A percentile compares a stretch with the other conserved stretches of the same genome.
phyloP scores from a whole-genome alignment of 805 yeast species.

The Clavispora carvajalis region DNA sequence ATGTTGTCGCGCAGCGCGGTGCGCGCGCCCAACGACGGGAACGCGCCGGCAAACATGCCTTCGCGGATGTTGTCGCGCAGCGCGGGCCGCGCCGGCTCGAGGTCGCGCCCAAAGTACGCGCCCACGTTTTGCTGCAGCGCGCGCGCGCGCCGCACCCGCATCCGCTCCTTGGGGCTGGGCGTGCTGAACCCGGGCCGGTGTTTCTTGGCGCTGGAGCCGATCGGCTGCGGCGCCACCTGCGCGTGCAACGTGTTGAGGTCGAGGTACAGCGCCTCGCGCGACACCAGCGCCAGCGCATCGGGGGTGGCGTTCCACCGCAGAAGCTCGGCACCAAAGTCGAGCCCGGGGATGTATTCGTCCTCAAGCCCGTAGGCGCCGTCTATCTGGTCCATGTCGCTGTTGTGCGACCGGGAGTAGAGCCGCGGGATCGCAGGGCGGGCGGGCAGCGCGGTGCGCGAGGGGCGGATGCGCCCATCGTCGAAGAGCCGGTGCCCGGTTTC shows the following conservation, averaged over 20 bases:
- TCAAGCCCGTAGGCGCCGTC: constrained; percentile 43
- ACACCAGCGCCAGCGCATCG: constrained; percentile 16
- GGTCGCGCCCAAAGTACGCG: neutral
- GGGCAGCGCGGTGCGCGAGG: constrained; percentile 16
- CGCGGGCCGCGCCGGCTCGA: too few species aligned
- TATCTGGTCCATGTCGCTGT: constrained; percentile 11
- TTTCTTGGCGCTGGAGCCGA: constrained; percentile 6
- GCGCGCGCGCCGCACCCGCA: neutral
- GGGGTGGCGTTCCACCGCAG: constrained; percentile 40
- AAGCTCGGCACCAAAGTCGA: constrained; percentile 49
- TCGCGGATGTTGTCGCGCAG: neutral
- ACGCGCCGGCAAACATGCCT: too few species aligned
- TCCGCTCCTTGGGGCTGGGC: constrained; percentile 7
- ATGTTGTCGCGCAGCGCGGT: neutral
- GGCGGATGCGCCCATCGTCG: constrained; percentile 45
- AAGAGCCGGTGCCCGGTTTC: constrained; percentile 49
- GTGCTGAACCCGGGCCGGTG: constrained; percentile 9
- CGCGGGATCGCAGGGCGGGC: constrained; percentile 8
- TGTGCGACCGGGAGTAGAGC: constrained; percentile 31
- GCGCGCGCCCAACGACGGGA: too few species aligned
- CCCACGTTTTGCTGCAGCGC: neutral
- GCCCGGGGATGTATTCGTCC: constrained; percentile 74
- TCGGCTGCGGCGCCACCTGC: constrained; percentile 40
- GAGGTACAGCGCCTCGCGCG: constrained; percentile 33
- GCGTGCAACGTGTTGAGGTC: constrained; percentile 40